Conservation (phyloP, 352 stramenopile species). For the Phytopythium vexans region DNA sequence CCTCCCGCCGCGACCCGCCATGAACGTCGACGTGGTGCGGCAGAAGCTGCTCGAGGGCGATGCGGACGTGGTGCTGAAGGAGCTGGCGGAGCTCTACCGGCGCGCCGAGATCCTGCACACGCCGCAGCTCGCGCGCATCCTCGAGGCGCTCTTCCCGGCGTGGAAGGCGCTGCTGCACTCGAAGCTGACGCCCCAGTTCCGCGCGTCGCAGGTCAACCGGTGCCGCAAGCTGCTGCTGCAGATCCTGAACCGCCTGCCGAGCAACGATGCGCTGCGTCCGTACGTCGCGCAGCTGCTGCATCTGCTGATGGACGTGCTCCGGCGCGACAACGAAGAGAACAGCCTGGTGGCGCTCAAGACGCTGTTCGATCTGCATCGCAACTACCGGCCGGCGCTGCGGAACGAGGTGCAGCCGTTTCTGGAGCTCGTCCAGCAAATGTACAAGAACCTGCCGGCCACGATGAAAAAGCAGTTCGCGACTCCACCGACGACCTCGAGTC, state of each 20-base stretch:
- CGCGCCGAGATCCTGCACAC: conserved; percentile 88
- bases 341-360: conserved; percentile 93
- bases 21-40: conserved; percentile 87
- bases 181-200: conserved; percentile 71
- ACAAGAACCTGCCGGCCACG: conserved; percentile 81
- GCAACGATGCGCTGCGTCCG: conserved; percentile 93
- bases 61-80: conserved; percentile 67
- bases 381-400: conserved; percentile 89
- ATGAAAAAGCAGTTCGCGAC: conserved; percentile 85
- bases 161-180: conserved; percentile 84
- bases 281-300: conserved; percentile 92
- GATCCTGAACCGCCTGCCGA: conserved; percentile 93
- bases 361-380: conserved; percentile 97
- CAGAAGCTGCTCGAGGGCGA: conserved; percentile 84
- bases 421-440: conserved; percentile 88
- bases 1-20: conserved; percentile 17
- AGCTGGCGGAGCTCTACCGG: conserved; percentile 85
- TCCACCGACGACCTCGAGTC: conserved; percentile 24
- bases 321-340: conserved; percentile 97
- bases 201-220: conserved; percentile 77
- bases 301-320: conserved; percentile 92
- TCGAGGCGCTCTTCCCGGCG: conserved; percentile 90
- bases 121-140: conserved; percentile 86
- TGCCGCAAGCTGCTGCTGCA: conserved; percentile 93
- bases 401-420: conserved; percentile 90